Percentiles rank a stretch among this genome's conserved stretches.
Conservation (phyloP, 768 basidiomycete genomes). For the Lactarius hatsudake region DNA sequence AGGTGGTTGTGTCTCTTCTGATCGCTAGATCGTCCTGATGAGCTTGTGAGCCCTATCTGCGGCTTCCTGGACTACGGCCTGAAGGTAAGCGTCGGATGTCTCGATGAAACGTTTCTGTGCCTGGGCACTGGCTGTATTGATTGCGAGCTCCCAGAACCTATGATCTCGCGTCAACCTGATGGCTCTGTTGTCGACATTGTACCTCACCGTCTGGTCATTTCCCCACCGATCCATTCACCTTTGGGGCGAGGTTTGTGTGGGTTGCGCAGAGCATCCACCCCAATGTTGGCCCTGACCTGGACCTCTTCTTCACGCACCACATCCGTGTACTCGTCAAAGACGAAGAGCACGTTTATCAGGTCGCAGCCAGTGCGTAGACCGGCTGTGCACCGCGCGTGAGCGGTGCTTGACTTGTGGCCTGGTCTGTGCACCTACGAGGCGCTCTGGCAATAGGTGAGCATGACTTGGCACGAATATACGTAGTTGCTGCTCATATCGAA, state of each 20-base stretch:
- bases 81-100: slow-evolving; percentile 23
- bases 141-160: slow-evolving; percentile 30
- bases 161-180: neutral
- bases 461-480: neutral
- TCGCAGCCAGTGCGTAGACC: slow-evolving; percentile 29
- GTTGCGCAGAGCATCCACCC: slow-evolving; percentile 30
- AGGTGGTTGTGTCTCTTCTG: slow-evolving; percentile 23
- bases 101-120: slow-evolving; percentile 27
- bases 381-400: slow-evolving; percentile 7
- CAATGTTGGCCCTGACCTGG: slow-evolving; percentile 26
- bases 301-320: slow-evolving; percentile 24
- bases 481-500: slow-evolving; percentile 15
- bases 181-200: neutral
- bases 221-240: slow-evolving; percentile 29
- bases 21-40: slow-evolving; percentile 25
- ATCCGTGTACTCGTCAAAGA: slow-evolving; percentile 31
- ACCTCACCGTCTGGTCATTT: slow-evolving; percentile 29
- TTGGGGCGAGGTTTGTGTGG: slow-evolving; percentile 28
- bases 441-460: slow-evolving; percentile 19
- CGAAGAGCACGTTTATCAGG: slow-evolving; percentile 32
- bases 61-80: slow-evolving; percentile 23
- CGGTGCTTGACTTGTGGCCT: neutral
- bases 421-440: slow-evolving; percentile 23
- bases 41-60: slow-evolving; percentile 22
- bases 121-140: slow-evolving; percentile 23